phyloP scores from a whole-genome alignment of 2,329 filamentous ascomycete species.

The Trichothecium sympodiale region DNA sequence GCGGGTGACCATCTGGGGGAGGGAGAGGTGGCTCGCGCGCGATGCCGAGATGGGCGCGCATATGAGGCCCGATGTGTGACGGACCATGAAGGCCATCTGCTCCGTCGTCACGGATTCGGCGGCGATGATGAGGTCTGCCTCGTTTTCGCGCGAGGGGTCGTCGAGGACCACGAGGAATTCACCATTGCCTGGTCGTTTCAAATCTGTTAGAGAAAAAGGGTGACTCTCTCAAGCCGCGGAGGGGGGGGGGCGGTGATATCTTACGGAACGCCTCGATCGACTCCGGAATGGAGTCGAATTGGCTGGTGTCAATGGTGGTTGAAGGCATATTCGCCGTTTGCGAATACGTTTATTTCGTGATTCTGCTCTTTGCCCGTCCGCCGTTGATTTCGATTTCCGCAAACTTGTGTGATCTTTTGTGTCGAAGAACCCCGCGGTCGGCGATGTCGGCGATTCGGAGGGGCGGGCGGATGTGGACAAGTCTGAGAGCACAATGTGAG shows the following conservation, averaged over 20 bases:
- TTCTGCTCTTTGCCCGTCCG: no score
- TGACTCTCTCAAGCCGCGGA: not conserved
- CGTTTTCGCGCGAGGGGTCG: conserved; percentile 85
- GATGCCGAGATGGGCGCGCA: conserved; percentile 71
- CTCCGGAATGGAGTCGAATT: conserved; percentile 56
- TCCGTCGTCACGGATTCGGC: conserved; percentile 72
- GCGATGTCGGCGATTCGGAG: no score
- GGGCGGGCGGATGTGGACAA: no score
- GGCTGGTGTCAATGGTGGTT: conserved; percentile 34
- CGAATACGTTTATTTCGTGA: no score
- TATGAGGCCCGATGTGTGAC: conserved; percentile 80
- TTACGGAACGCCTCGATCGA: conserved; percentile 53
- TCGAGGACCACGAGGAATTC: conserved; percentile 96
- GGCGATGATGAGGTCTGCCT: conserved; percentile 95
- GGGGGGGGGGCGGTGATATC: conserved; percentile 11
- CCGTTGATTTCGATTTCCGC: no score
- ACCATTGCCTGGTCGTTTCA: conserved; percentile 47
- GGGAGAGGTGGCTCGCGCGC: conserved; percentile 58
- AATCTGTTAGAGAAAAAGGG: not conserved
- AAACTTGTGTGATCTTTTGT: no score
- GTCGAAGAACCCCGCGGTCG: no score
- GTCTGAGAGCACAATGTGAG: no score
- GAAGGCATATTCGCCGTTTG: conserved; percentile 32
- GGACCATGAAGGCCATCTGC: conserved; percentile 94
- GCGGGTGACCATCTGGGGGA: conserved; percentile 77